Base-by-base conservation (phyloP, 257 asterid genomes). In the Solanum chilense region DNA sequence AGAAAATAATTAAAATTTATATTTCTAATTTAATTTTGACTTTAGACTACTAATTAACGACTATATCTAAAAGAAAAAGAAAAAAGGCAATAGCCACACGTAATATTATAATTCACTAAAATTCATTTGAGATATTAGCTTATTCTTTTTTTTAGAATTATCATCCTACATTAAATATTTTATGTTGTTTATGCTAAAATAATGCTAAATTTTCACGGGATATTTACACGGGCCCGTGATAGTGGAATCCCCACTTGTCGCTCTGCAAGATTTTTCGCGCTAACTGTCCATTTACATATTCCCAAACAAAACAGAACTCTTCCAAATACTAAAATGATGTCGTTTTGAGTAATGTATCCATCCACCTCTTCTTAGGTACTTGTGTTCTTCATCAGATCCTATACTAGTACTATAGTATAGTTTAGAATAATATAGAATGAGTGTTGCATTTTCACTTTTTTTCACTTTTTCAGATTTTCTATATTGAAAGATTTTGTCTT, bases 381-480 rank as follows among this genome's bases (percentile, higher is more conserved):
- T 71, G 78, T 71, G 70, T 23, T 70, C 14, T 35, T 78, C 84
- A 78, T 25, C 27, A 78, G 64, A 76, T 76, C 60, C 83, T 69
- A 69, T 69, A 29, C 76, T 3, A 7, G 60, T 15, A 49, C 60
- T 15, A 3, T 49, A 49, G 58, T 5, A 47, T 14, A 47, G 9
- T 52, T 6, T 4, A 33, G 5, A 33, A 52, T 21, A 49, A 49
- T 49, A 52, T 15, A 69, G 76, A 13, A 69, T 42, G 84, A 44
- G 41, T 45, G 64, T 78, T 58, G 2, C 56, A 25, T 45, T 52
- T 52, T 52, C 62, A 18, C 10, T 52, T 33, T 71, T 33, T 35
- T 75, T 29, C 10, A 29, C 74, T 80, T 82, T 27, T 20, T 18
- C 64, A 56, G 88, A 91, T 91, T 78, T 94, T 66, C 90, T 88